These are phyloP conservation scores for Boletellus sp. DNA, from an alignment of 1,284 basidiomycete species.

Conservation along the genomic window DNA sequence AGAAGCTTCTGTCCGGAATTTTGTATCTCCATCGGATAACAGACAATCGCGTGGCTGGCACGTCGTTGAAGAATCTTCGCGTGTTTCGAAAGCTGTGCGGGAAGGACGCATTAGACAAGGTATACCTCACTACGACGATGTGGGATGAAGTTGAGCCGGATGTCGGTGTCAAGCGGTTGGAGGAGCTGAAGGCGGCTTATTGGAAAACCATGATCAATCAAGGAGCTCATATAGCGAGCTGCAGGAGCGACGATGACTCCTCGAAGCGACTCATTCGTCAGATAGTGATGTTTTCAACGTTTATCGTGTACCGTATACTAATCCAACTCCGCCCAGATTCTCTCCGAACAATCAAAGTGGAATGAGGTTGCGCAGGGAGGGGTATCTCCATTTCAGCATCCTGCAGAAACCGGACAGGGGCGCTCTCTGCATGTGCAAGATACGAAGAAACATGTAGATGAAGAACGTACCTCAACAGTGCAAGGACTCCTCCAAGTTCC, in stretches of 20 bases:
- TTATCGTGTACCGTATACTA: too few species aligned
- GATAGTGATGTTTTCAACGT: too few species aligned
- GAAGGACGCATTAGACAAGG: background rate
- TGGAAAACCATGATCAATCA: slow-evolving; percentile 13
- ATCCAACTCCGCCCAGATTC: too few species aligned
- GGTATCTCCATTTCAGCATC: too few species aligned
- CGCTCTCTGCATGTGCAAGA: too few species aligned
- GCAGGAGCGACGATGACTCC: slow-evolving; percentile 7
- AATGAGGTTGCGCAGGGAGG: too few species aligned
- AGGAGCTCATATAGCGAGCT: slow-evolving; percentile 4
- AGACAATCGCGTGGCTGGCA: slow-evolving; percentile 42
- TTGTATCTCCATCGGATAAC: slow-evolving; percentile 50
- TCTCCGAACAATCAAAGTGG: too few species aligned
- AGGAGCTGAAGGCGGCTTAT: background rate
- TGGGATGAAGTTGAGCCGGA: slow-evolving; percentile 14
- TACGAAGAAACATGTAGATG: too few species aligned
- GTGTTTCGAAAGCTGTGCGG: slow-evolving; percentile 11
- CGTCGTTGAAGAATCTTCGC: slow-evolving; percentile 39
- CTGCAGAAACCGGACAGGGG: too few species aligned
- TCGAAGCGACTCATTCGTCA: slow-evolving; percentile 6
- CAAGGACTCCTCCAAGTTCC: too few species aligned
- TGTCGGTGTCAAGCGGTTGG: slow-evolving; percentile 8
- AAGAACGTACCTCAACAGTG: too few species aligned
- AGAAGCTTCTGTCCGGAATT: slow-evolving; percentile 38
- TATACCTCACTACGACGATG: slow-evolving; percentile 18